phyloP scores from a whole-genome alignment of 1,139 yeast species.

The Yamadazyma trypodendri region DNA sequence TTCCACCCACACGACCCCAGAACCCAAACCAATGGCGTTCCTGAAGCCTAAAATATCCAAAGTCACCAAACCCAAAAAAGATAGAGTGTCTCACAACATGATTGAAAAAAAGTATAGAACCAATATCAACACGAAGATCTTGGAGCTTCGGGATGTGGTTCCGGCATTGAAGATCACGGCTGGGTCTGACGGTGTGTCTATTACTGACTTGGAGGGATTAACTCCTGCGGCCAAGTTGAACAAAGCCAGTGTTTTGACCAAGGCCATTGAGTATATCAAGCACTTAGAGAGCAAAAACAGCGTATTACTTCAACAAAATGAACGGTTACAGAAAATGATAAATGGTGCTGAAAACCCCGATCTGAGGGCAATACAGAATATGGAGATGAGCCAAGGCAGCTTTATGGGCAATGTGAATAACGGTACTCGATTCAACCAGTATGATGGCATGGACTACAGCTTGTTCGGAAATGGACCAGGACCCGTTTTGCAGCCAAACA shows the following conservation, averaged over 20 bases:
- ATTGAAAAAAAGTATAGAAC: slow-evolving; percentile 79
- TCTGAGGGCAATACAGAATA: no score
- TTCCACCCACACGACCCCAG: slow-evolving; percentile 37
- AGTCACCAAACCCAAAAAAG: slow-evolving; percentile 40
- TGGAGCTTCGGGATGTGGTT: slow-evolving; percentile 71
- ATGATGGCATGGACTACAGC: no score
- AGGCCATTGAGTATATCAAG: slow-evolving; percentile 86
- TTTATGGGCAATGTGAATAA: no score
- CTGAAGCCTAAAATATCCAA: slow-evolving; percentile 4
- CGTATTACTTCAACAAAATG: slow-evolving; percentile 53
- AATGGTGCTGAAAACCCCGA: slow-evolving; percentile 34
- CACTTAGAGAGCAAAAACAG: slow-evolving; percentile 76
- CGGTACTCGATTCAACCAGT: no score
- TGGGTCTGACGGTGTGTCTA: slow-evolving; percentile 37
- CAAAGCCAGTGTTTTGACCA: slow-evolving; percentile 83
- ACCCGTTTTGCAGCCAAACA: no score
- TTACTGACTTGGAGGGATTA: slow-evolving; percentile 72
- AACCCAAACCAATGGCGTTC: slow-evolving; percentile 14
- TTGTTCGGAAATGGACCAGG: no score
- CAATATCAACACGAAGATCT: slow-evolving; percentile 64
- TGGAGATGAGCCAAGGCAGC: no score
- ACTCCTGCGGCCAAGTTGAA: slow-evolving; percentile 85
- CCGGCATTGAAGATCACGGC: slow-evolving; percentile 58
- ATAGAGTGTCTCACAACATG: slow-evolving; percentile 68
- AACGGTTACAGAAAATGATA: slow-evolving; percentile 43